Evolutionary conservation across 2,329 filamentous ascomycete genomes (phyloP).

Genomic region (Colletotrichum sp.): DNA sequence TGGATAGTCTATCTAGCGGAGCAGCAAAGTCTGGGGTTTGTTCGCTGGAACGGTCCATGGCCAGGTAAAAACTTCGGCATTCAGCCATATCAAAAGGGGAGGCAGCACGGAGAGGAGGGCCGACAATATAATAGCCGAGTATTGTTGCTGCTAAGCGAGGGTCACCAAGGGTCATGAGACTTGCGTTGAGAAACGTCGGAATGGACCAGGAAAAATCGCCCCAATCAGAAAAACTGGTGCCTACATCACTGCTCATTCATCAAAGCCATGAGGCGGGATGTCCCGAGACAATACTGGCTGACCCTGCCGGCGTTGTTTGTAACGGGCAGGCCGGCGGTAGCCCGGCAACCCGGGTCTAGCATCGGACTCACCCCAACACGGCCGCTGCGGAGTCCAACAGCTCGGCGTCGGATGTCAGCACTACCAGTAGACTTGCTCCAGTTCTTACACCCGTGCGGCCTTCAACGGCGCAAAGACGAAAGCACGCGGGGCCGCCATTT

Average conservation of each 20-base stretch:
- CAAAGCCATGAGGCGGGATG: neutral
- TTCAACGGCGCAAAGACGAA: neutral
- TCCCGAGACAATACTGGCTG: neutral
- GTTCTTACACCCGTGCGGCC: neutral
- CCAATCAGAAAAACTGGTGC: neutral
- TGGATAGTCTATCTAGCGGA: neutral
- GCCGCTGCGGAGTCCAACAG: neutral
- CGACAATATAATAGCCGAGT: neutral
- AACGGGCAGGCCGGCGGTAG: neutral
- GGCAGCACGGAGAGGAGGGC: neutral
- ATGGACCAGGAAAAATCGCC: neutral
- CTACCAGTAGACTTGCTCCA: neutral
- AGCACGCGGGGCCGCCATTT: neutral
- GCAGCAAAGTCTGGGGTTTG: neutral
- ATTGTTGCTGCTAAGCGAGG: neutral
- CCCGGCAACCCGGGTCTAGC: neutral
- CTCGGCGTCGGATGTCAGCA: neutral
- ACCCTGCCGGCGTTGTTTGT: neutral
- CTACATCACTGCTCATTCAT: neutral
- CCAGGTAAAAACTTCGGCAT: neutral
- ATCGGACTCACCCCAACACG: neutral
- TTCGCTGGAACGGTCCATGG: neutral
- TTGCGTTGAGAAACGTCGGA: neutral
- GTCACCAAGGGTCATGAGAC: neutral
- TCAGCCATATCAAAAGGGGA: neutral